Evolutionary conservation across 306 rosid genomes (phyloP).

Genomic region (Pyrus communis): DNA sequence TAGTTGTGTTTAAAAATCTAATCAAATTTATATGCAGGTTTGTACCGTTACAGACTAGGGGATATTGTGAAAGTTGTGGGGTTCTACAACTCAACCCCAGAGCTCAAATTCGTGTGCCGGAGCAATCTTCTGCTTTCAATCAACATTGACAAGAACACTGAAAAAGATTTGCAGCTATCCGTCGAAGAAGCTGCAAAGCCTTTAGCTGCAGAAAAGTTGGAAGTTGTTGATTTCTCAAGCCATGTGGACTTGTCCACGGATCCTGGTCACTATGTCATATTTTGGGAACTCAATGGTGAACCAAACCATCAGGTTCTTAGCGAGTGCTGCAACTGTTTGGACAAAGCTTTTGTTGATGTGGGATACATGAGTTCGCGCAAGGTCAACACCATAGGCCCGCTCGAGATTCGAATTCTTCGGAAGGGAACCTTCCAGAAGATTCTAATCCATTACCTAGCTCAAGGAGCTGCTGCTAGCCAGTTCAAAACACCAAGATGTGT

Average conservation of each 20-base stretch:
- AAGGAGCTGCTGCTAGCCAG: conserved; percentile 64
- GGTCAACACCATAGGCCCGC: conserved; percentile 51
- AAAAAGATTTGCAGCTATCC: conserved; percentile 61
- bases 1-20: neutral
- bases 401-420: conserved; percentile 61
- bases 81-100: conserved; percentile 72
- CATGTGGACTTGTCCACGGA: conserved; percentile 48
- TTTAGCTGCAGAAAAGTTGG: conserved; percentile 57
- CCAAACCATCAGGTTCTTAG: conserved; percentile 46
- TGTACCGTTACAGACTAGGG: conserved; percentile 79
- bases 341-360: conserved; percentile 58
- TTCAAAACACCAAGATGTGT: conserved; percentile 86
- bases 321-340: conserved; percentile 77
- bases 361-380: conserved; percentile 66
- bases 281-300: conserved; percentile 77
- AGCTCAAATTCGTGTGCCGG: conserved; percentile 60
- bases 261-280: conserved; percentile 84
- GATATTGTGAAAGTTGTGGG: conserved; percentile 74
- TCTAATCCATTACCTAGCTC: conserved; percentile 52
- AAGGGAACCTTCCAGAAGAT: conserved; percentile 75
- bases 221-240: conserved; percentile 77
- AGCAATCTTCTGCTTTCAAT: conserved; percentile 58
- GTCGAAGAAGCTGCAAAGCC: conserved; percentile 58
- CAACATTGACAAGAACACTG: conserved; percentile 87
- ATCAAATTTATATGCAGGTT: conserved; percentile 35